A percentile compares a stretch with the other conserved stretches of the same genome.
Conservation (phyloP, 306 rosid genomes). For the Gastrolobium bilobum region DNA sequence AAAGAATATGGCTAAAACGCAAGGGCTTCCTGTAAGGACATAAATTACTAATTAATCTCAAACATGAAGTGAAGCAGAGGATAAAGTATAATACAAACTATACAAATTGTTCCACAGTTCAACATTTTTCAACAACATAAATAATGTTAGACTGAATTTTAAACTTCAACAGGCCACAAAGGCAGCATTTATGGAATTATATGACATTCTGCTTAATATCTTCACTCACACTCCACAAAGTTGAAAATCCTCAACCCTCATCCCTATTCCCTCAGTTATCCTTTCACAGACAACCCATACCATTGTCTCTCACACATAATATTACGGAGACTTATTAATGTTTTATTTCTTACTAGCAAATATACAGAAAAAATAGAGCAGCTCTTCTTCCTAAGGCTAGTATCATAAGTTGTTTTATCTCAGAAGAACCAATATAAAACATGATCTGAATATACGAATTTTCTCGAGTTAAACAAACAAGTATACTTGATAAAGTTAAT, state of each 20-base stretch:
- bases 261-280: conserved; percentile 25
- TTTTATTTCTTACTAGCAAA: conserved; percentile 29
- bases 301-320: not conserved
- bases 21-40: conserved; percentile 87
- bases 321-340: conserved; percentile 6
- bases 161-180: conserved; percentile 25
- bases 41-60: conserved; percentile 46
- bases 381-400: conserved; percentile 26
- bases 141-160: conserved; percentile 18
- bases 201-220: conserved; percentile 24
- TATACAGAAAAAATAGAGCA: conserved; percentile 23
- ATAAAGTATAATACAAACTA: conserved; percentile 7
- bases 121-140: conserved; percentile 23
- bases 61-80: conserved; percentile 41
- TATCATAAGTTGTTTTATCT: conserved; percentile 7
- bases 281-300: conserved; percentile 26
- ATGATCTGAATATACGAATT: conserved; percentile 38
- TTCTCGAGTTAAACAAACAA: conserved; percentile 27
- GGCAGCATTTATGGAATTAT: conserved; percentile 28
- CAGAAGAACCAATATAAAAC: conserved; percentile 21
- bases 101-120: conserved; percentile 6
- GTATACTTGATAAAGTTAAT: conserved; percentile 23
- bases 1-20: conserved; percentile 82
- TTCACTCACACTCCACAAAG: not conserved
- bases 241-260: conserved; percentile 21